These are phyloP conservation scores for Ogataea degrootiae DNA, from an alignment of 805 yeast species.

Conservation along the genomic window DNA sequence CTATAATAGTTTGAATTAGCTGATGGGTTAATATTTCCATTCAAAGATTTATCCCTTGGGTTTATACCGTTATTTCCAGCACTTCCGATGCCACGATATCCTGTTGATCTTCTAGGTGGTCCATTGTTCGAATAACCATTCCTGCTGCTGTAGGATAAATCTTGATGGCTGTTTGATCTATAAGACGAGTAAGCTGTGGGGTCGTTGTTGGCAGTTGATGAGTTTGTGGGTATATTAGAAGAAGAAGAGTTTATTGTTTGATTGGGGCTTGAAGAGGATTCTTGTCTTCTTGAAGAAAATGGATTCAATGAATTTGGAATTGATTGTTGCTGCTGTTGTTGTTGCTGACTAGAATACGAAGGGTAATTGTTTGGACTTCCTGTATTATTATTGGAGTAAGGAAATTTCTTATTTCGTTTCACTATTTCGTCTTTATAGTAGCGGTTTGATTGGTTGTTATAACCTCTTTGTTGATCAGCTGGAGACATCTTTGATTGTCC, in stretches of 20 bases:
- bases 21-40: constrained; percentile 4
- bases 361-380: constrained; percentile 4
- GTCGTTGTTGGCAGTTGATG: neutral
- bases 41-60: neutral
- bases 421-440: constrained; percentile 21
- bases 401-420: constrained; percentile 21
- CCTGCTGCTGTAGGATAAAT: constrained; percentile 8
- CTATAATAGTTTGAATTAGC: constrained; percentile 1
- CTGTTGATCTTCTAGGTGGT: constrained; percentile 10
- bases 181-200: constrained; percentile 6
- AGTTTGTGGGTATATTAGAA: neutral
- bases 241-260: neutral
- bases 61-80: constrained; percentile 9
- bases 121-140: constrained; percentile 9
- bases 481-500: constrained; percentile 12
- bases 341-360: neutral
- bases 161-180: constrained; percentile 12
- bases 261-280: constrained; percentile 4
- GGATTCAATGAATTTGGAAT: constrained; percentile 23
- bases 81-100: constrained; percentile 10
- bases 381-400: constrained; percentile 11
- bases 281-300: constrained; percentile 27
- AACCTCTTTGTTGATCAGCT: constrained; percentile 19
- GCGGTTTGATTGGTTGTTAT: constrained; percentile 14
- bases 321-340: constrained; percentile 7